Percentiles rank a stretch among this genome's conserved stretches.
phyloP scores from a whole-genome alignment of 2,329 filamentous ascomycete species.

The Cytospora piceae region DNA sequence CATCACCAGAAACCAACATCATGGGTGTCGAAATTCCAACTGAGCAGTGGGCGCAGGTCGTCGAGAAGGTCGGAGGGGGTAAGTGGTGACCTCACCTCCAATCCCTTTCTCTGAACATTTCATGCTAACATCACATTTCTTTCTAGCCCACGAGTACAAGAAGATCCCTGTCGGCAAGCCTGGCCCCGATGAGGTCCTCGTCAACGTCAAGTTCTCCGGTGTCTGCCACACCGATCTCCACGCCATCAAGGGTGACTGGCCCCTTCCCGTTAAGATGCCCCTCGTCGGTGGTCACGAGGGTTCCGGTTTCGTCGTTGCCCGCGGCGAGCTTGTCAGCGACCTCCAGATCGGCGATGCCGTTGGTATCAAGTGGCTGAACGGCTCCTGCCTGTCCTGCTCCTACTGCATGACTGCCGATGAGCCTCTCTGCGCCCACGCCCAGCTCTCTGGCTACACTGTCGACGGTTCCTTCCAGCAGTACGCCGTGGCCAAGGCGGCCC shows the following conservation, averaged over 20 bases:
- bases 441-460: constrained; percentile 72
- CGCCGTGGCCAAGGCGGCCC: constrained; percentile 69
- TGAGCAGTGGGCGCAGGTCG: constrained; percentile 89
- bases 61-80: constrained; percentile 78
- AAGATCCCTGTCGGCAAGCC: constrained; percentile 81
- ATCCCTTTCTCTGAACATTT: neutral
- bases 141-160: constrained; percentile 68
- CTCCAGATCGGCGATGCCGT: constrained; percentile 66
- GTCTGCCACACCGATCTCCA: constrained; percentile 75
- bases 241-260: constrained; percentile 88
- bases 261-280: constrained; percentile 77
- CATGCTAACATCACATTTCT: constrained; percentile 9
- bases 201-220: constrained; percentile 86
- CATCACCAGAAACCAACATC: constrained; percentile 40
- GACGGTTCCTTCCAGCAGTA: constrained; percentile 77
- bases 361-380: constrained; percentile 75
- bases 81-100: constrained; percentile 41
- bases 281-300: constrained; percentile 83
- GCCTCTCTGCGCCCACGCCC: constrained; percentile 65
- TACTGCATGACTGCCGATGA: constrained; percentile 72
- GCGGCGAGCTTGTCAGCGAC: constrained; percentile 68
- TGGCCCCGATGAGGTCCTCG: constrained; percentile 85
- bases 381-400: constrained; percentile 67
- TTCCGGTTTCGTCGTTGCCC: constrained; percentile 84
- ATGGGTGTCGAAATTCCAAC: constrained; percentile 64